Evolutionary conservation across 306 rosid genomes (phyloP).

Genomic region (cucumber (Cucumis sativus)): DNA sequence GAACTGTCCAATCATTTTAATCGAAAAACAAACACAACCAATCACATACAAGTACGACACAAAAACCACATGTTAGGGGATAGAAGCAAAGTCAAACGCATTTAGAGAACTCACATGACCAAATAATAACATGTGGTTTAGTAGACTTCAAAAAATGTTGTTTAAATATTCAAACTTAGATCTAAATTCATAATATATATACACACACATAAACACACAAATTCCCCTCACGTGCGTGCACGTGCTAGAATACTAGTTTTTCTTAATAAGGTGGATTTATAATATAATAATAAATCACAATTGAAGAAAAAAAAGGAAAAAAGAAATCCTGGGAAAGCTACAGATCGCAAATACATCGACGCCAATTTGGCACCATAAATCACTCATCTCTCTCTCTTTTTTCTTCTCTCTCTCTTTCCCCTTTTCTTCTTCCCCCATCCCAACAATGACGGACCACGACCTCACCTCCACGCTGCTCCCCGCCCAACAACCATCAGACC

Average conservation of each 20-base stretch:
- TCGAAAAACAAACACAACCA: too few species aligned
- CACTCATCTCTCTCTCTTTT: background rate
- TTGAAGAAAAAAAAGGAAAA: background rate
- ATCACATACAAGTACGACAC: too few species aligned
- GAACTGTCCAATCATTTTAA: too few species aligned
- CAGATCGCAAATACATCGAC: background rate
- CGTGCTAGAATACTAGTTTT: background rate
- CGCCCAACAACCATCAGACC: slow-evolving; percentile 25
- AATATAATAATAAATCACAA: too few species aligned
- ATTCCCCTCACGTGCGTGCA: background rate
- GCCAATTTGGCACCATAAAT: background rate
- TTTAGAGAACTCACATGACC: too few species aligned
- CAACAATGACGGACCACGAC: slow-evolving; percentile 45
- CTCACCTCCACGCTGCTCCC: slow-evolving; percentile 49
- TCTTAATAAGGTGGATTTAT: background rate
- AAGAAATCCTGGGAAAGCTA: background rate
- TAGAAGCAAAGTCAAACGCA: too few species aligned
- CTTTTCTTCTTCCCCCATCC: background rate
- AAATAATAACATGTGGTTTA: too few species aligned
- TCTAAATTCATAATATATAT: too few species aligned
- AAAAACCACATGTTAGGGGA: too few species aligned
- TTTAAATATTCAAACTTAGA: too few species aligned
- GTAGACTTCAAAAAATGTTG: too few species aligned
- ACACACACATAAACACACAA: too few species aligned
- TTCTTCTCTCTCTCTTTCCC: background rate